Evolutionary conservation across 2,329 filamentous ascomycete genomes (phyloP).

Genomic region (Sordariomycetes sp.): DNA sequence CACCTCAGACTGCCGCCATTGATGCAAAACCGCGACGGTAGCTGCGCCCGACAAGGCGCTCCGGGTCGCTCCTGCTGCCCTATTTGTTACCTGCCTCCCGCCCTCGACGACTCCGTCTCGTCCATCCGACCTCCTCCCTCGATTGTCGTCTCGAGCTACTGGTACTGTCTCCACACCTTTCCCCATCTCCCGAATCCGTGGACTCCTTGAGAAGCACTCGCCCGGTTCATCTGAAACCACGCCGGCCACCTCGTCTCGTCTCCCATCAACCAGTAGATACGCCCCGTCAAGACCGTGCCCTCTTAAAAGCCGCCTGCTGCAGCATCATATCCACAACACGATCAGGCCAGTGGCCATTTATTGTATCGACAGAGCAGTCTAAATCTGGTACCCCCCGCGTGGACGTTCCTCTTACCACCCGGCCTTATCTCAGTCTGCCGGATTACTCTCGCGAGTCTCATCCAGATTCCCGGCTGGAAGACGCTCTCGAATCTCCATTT

Average conservation of each 20-base stretch:
- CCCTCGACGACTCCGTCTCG: not conserved
- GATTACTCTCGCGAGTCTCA: not conserved
- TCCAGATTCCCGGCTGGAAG: not conserved
- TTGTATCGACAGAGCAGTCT: not conserved
- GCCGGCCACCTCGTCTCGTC: no score
- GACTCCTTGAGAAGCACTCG: no score
- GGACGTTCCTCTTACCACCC: not conserved
- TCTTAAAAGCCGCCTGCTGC: no score
- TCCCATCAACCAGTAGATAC: no score
- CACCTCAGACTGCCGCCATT: not conserved
- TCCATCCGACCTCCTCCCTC: not conserved
- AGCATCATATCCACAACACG: no score
- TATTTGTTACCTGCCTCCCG: not conserved
- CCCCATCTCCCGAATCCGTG: no score
- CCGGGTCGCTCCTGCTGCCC: not conserved
- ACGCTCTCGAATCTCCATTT: not conserved
- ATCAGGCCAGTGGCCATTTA: no score
- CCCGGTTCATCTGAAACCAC: no score
- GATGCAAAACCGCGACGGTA: not conserved
- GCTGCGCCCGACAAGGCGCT: not conserved
- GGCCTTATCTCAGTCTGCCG: no score
- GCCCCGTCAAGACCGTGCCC: no score
- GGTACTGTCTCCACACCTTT: not conserved
- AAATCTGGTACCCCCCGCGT: not conserved
- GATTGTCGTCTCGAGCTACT: not conserved